Base-by-base conservation (phyloP, 2,329 filamentous ascomycete species). In the Pseudogymnoascus sp. region DNA sequence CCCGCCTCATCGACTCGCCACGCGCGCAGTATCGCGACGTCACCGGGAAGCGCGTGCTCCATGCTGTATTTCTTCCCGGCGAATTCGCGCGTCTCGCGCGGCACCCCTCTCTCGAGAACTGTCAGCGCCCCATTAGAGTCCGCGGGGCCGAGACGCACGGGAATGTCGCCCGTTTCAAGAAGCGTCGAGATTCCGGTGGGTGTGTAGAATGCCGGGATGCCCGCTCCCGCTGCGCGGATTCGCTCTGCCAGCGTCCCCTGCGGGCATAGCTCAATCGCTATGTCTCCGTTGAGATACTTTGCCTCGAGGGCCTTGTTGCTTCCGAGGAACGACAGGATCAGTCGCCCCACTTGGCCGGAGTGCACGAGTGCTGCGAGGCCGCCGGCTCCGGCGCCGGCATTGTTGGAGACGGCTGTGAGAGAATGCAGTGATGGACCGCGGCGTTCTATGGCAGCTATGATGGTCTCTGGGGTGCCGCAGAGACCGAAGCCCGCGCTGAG, bases 401-500 rank as follows among this genome's bases (percentile, higher is more conserved):
- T 93, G 72, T 93, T 93, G 60, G 89, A 92, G 1, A 93, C 87
- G 18, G 88, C 89, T 0, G 88, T 91, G 31, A 93, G 79, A 1
- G 84, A 77, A 56, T 77, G 79, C 49, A 82, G 73, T 60, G 75
- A 79, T 3, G 86, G 82, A 5, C 85, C 85, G 70, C 85, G 77
- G 16, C 79, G 78, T 63, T 85, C 80, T 40, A 93, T 82, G 14
- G 87, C 86, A 42, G 84, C 79, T 69, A 92, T 92, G 5, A 92
- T 77, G 0, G 89, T 91, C 71, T 91, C 88, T 81, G 87, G 85
- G 16, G 92, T 88, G 67, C 90, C 90, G 68, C 88, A 93, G 11
- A 93, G 82, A n/a, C 90, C 90, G 73, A 93, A 93, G 1, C 90
- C 90, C 14, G 89, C 87, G 71, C 89, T 91, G 63, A 93, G 78